Base-by-base conservation (phyloP, 2,329 filamentous ascomycete genomes). In the Fusarium sp. region DNA sequence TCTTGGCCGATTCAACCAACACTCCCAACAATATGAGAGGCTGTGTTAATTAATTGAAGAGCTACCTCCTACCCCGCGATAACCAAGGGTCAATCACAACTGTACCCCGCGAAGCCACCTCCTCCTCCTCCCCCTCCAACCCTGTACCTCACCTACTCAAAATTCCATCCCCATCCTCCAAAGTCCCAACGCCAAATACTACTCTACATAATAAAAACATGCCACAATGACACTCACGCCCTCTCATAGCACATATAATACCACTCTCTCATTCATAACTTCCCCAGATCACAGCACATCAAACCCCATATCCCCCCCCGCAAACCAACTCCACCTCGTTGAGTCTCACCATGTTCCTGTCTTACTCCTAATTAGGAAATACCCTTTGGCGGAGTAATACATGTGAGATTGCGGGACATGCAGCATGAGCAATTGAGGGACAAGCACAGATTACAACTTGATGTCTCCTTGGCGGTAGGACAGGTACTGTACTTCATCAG, bases 271-370 rank as follows among this genome's bases (percentile, higher is more conserved):
- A 28, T 28, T 28, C 26, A 23, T 23, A 23, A 28, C 26, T 28
- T 28, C 28, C 28, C 28, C 28, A 30, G 12, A 30, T 30, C 28
- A 30, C 28, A 30, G 28, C 28, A 30, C 28, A 30, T 14, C 3
- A 13, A 30, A 30, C 28, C 28, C 57, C 62, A 63, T 56, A 49
- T 63, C 67, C 66, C 66, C 66, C 66, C 66, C 67, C 66, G 49
- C 66, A 69, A 52, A 69, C 45, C 19, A 49, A 58, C 59, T 34
- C 58, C 64, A 55, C 51, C 50, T 67, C 31, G 30, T 30, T 59
- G 30, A 26, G 50, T 69, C 65, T 66, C 66, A 66, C 66, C 48
- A 69, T 30, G 45, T 44, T 51, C 13, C 49, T 65, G 53, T 65
- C 60, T 64, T 48, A 37, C 34, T 37, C 65, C 65, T 12, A 34